These are phyloP conservation scores for Buxus sempervirens DNA, from an alignment of 164 flowering plant species.

Conservation along the genomic window DNA sequence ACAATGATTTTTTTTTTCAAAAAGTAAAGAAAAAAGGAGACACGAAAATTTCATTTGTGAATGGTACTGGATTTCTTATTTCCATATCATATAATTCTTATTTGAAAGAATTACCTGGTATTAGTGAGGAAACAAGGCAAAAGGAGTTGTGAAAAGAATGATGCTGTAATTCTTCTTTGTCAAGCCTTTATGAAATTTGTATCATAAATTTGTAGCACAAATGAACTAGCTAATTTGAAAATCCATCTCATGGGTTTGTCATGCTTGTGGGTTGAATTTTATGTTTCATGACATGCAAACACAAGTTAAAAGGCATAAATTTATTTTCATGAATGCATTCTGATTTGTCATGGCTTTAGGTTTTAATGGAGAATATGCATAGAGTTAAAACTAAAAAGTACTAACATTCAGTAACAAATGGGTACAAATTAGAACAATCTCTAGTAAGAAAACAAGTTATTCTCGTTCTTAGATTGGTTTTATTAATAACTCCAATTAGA, in stretches of 20 bases:
- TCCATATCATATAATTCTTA: background rate
- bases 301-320: background rate
- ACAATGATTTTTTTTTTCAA: background rate
- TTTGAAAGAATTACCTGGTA: background rate
- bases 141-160: no score
- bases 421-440: no score
- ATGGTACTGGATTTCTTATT: background rate
- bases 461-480: background rate
- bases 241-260: background rate
- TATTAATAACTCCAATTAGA: background rate
- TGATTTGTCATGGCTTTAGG: background rate
- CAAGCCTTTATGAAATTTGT: background rate
- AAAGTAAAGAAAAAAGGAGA: background rate
- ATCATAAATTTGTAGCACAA: background rate
- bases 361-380: slow-evolving; percentile 15
- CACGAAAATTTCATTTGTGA: background rate
- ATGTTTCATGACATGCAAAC: background rate
- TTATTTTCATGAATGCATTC: background rate
- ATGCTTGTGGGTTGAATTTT: background rate
- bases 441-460: background rate
- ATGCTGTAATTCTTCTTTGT: no score
- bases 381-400: background rate
- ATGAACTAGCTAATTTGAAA: background rate
- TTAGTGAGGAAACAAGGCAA: no score
- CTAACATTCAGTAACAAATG: no score